phyloP scores from a whole-genome alignment of 306 rosid genomes.

The Comarum palustre region DNA sequence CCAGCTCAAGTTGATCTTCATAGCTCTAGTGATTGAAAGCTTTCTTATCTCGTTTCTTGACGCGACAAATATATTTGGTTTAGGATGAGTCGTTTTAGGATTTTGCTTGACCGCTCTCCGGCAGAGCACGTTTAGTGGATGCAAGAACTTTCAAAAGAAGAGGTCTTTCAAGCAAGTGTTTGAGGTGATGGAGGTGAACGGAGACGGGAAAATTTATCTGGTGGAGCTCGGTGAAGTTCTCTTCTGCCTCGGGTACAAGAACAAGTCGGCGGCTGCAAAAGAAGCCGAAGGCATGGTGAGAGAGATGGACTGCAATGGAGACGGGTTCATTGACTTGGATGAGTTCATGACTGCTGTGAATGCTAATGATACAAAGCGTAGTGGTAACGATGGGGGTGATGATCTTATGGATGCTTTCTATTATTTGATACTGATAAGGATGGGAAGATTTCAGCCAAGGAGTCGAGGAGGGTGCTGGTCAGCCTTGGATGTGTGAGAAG shows the following conservation, averaged over 20 bases:
- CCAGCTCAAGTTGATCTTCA: no score
- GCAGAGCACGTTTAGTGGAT: conserved; percentile 22
- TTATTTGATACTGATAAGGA: conserved; percentile 57
- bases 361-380: not conserved
- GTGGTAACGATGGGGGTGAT: not conserved
- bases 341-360: conserved; percentile 63
- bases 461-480: conserved; percentile 45
- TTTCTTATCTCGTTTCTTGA: not conserved
- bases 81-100: conserved; percentile 31
- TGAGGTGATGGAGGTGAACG: conserved; percentile 55
- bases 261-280: conserved; percentile 29
- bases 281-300: conserved; percentile 62
- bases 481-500: conserved; percentile 52
- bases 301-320: conserved; percentile 58
- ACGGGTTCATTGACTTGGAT: conserved; percentile 63
- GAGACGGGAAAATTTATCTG: conserved; percentile 63
- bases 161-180: conserved; percentile 48
- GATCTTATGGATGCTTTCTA: conserved; percentile 58
- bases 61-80: not conserved
- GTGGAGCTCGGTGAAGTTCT: conserved; percentile 52
- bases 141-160: conserved; percentile 13
- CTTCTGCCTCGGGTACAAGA: conserved; percentile 42
- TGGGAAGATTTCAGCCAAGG: conserved; percentile 60
- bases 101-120: conserved; percentile 40
- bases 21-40: no score